phyloP scores from a whole-genome alignment of 1,284 basidiomycete species.

The Sphaerobolus stellatus region DNA sequence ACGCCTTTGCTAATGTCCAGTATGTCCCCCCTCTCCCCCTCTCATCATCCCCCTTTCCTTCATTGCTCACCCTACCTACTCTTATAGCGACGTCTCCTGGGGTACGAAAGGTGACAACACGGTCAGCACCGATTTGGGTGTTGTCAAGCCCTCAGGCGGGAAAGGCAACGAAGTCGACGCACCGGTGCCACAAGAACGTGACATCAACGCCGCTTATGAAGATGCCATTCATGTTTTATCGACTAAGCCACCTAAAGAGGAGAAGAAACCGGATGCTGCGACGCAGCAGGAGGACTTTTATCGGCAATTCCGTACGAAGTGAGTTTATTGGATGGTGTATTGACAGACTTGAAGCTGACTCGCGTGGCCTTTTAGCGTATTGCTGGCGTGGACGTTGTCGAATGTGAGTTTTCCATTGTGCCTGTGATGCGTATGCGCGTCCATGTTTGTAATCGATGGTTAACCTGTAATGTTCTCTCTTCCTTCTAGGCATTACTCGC shows the following conservation, averaged over 20 bases:
- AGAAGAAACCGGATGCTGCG: constrained; percentile 58
- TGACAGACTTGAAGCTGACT: not conserved
- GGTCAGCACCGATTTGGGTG: constrained; percentile 78
- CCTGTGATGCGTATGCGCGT: not conserved
- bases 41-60: constrained; percentile 8
- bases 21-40: constrained; percentile 31
- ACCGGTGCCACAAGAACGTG: constrained; percentile 77
- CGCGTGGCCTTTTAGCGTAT: constrained; percentile 41
- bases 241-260: constrained; percentile 71
- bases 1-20: constrained; percentile 83
- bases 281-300: constrained; percentile 90
- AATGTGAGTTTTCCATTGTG: constrained; percentile 51
- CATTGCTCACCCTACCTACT: constrained; percentile 11
- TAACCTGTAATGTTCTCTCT: not conserved
- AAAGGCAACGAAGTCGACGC: constrained; percentile 76
- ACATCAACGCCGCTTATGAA: constrained; percentile 84
- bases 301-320: constrained; percentile 84
- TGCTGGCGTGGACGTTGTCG: constrained; percentile 81
- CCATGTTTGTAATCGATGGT: not conserved
- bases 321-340: constrained; percentile 21
- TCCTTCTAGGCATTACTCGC: constrained; percentile 61
- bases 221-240: constrained; percentile 79
- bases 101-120: constrained; percentile 92
- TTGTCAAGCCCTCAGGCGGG: constrained; percentile 56
- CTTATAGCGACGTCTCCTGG: constrained; percentile 72